phyloP scores from a whole-genome alignment of 768 basidiomycete genomes.

The Kwoniella sp. region DNA sequence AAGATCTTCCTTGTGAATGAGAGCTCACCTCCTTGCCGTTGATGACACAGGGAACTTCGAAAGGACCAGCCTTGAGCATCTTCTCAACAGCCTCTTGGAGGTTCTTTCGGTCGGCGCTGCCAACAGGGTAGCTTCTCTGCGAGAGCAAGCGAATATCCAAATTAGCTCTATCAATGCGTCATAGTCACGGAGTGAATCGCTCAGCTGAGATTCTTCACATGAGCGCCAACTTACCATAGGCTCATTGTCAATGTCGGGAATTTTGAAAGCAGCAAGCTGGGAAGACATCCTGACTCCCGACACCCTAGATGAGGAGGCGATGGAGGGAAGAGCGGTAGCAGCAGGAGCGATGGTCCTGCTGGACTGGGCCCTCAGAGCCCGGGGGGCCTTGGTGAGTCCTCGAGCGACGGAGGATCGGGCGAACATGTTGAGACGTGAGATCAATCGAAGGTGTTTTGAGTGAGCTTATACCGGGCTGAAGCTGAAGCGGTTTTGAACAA shows the following conservation, averaged over 20 bases:
- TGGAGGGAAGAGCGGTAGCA: not conserved
- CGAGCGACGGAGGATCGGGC: not conserved
- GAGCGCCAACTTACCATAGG: slow-evolving; percentile 69
- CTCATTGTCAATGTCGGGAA: slow-evolving; percentile 87
- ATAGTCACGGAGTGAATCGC: slow-evolving; percentile 12
- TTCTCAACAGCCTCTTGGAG: slow-evolving; percentile 72
- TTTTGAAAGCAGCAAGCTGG: slow-evolving; percentile 75
- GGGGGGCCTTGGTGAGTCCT: not conserved
- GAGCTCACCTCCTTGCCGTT: slow-evolving; percentile 77
- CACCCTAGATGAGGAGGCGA: not conserved
- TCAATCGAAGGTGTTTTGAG: too few species aligned
- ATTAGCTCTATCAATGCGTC: too few species aligned
- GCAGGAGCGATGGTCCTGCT: not conserved
- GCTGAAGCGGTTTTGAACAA: too few species aligned
- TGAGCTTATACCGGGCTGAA: too few species aligned
- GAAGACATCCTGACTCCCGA: slow-evolving; percentile 35
- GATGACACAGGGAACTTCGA: slow-evolving; percentile 89
- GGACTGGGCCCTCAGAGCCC: not conserved
- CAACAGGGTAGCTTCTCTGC: slow-evolving; percentile 75
- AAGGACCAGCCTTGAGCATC: slow-evolving; percentile 81
- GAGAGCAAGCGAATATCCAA: too few species aligned
- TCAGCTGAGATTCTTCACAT: too few species aligned
- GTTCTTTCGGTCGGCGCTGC: slow-evolving; percentile 72
- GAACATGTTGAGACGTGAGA: not conserved
- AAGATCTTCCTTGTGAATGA: too few species aligned